phyloP scores from a whole-genome alignment of 2,329 filamentous ascomycete genomes.

The Neofusicoccum laricinum region DNA sequence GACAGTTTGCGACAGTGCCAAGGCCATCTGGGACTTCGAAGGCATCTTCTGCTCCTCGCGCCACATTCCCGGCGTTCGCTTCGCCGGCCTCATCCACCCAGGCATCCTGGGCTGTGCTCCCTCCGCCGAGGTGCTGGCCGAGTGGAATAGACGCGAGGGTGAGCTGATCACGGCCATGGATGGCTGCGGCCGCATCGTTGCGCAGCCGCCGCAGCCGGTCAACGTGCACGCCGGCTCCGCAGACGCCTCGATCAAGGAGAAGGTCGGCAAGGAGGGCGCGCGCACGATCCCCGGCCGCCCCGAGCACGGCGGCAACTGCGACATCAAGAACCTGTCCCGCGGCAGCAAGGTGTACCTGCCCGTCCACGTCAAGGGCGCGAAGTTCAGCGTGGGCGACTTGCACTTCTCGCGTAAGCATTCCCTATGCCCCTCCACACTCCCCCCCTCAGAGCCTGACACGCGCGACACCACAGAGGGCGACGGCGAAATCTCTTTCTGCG shows the following conservation, averaged over 20 bases:
- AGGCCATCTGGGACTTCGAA: conserved; percentile 76
- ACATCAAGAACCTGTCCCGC: conserved; percentile 81
- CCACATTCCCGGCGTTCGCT: conserved; percentile 71
- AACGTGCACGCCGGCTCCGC: conserved; percentile 72
- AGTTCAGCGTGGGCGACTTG: conserved; percentile 85
- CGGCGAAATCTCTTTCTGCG: conserved; percentile 76
- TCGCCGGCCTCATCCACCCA: conserved; percentile 85
- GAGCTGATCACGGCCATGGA: conserved; percentile 70
- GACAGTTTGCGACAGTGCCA: conserved; percentile 53
- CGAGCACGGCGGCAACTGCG: conserved; percentile 86
- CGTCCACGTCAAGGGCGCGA: conserved; percentile 80
- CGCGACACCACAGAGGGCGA: conserved; percentile 62
- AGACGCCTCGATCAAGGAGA: conserved; percentile 56
- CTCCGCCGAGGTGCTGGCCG: conserved; percentile 69
- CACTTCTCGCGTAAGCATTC: conserved; percentile 66
- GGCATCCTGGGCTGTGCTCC: conserved; percentile 90
- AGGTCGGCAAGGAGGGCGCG: conserved; percentile 74
- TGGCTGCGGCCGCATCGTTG: conserved; percentile 67
- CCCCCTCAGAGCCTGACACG: background rate
- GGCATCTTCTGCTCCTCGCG: conserved; percentile 79
- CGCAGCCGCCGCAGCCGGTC: conserved; percentile 69
- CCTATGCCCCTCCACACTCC: background rate
- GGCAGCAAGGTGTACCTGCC: conserved; percentile 83
- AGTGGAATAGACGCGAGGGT: conserved; percentile 81
- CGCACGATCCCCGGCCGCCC: conserved; percentile 80